phyloP scores from a whole-genome alignment of 305 asterid species.

The Rubia tinctorum region DNA sequence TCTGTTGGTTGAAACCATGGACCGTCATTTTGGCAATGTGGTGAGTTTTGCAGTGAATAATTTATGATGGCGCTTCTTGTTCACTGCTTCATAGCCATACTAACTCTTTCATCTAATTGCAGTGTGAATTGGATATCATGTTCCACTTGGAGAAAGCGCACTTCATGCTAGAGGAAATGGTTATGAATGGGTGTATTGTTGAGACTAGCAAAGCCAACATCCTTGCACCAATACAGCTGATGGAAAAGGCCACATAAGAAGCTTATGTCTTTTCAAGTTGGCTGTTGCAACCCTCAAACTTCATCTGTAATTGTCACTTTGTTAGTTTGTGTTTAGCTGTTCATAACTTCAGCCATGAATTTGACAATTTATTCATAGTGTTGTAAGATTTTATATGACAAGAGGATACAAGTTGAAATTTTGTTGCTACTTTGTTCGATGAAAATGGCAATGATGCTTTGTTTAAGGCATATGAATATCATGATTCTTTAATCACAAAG shows the following conservation, averaged over 20 bases:
- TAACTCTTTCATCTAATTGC: constrained; percentile 18
- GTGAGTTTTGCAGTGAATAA: constrained; percentile 36
- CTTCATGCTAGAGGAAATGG: constrained; percentile 99
- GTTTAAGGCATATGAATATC: background rate
- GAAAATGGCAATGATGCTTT: background rate
- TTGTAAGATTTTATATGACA: background rate
- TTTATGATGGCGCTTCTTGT: background rate
- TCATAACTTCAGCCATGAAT: background rate
- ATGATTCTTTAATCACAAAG: background rate
- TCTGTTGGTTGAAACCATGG: constrained; percentile 96
- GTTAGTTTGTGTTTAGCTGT: background rate
- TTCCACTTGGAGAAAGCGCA: constrained; percentile 98
- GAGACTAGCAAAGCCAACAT: constrained; percentile 97
- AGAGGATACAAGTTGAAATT: background rate
- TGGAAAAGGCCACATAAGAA: constrained; percentile 80
- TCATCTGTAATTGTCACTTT: background rate
- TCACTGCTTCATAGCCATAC: background rate
- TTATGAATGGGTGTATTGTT: constrained; percentile 91
- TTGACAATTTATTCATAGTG: background rate
- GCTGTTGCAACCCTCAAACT: background rate
- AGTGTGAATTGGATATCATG: constrained; percentile 98
- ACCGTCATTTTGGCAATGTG: constrained; percentile 98
- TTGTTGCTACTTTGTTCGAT: background rate
- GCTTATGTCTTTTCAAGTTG: background rate
- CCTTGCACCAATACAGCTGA: constrained; percentile 75